Base-by-base conservation (phyloP, 1,284 basidiomycete species). In the Lignosus rhinocerotis region DNA sequence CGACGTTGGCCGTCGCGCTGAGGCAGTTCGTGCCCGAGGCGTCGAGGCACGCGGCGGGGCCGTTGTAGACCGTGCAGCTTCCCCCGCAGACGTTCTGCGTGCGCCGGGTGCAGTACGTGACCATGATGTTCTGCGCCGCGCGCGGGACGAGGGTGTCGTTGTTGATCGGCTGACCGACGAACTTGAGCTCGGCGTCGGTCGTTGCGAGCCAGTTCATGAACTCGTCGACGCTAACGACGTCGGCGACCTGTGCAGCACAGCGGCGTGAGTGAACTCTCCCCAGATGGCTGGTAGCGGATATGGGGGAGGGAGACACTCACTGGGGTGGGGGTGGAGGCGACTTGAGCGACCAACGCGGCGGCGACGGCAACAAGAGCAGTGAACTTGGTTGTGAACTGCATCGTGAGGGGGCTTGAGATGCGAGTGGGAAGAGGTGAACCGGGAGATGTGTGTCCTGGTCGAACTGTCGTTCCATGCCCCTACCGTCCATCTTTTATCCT, bases 121-220 rank as follows among this genome's bases (percentile, higher is more conserved):
- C 54, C 12, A 10, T 50, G 25, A 39, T 48, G 41, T 17, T 36
- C 25, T 39, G 17, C 0, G 51, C 42, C 11, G 51, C 21, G 12
- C 42, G 51, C 5, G 42, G 51, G 17, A 12, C 41, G 17, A 49
- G 45, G 4, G 46, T 30, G 25, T 25, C 25, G 25, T 25, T 25
- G 41, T 41, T 36, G 41, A 48, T 36, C 19, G 54, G 47, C 7
- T 11, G 3, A 39, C 47, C 41, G 39, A 55, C 8, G 47, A 50
- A 55, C 6, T 47, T 55, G 21, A 55, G 30, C 32, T 55, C 12
- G n/a, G 54, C 47, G 3, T 49, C 47, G 39, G 54, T 55, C 17
- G 31, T 55, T 1, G 46, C 31, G 41, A 55, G n/a, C 54, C 54
- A 55, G 47, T 33, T 30, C 9, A 50, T 16, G 16, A 50, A 19